A percentile compares a stretch with the other conserved stretches of the same genome.
Evolutionary conservation across 495 filamentous ascomycete species (phyloP).

Genomic region (Lophiostoma macrostomum): DNA sequence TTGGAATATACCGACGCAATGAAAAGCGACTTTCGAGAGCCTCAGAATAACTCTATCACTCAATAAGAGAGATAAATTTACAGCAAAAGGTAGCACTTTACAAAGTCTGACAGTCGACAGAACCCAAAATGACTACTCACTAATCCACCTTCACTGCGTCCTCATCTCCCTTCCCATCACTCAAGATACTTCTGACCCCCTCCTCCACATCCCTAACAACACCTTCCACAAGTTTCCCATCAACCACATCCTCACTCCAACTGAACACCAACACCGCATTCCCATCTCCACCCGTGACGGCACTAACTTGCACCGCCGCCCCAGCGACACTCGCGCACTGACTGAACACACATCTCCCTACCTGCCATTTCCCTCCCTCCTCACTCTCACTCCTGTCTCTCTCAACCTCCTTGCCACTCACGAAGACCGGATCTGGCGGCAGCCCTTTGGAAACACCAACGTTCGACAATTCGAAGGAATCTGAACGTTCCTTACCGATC

Average conservation of each 20-base stretch:
- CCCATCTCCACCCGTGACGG: constrained; percentile 39
- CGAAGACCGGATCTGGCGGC: too few relatives aligned
- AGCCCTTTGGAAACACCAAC: constrained; percentile 40
- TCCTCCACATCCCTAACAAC: constrained; percentile 3
- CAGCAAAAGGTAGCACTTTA: too few relatives aligned
- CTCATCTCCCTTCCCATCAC: too few relatives aligned
- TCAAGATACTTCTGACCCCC: too few relatives aligned
- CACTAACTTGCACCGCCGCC: constrained; percentile 41
- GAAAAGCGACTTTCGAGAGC: too few relatives aligned
- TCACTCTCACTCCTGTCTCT: constrained; percentile 1
- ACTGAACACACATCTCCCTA: constrained; percentile 45
- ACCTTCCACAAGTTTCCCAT: neutral
- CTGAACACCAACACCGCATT: constrained; percentile 40
- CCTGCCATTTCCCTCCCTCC: constrained; percentile 21
- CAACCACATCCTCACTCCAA: constrained; percentile 33
- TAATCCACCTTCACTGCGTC: too few relatives aligned
- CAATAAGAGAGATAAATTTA: too few relatives aligned
- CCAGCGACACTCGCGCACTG: constrained; percentile 48
- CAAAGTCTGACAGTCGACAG: too few relatives aligned
- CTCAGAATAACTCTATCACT: too few relatives aligned
- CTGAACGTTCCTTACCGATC: constrained; percentile 39
- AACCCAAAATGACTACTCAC: too few relatives aligned
- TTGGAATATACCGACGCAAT: too few relatives aligned
- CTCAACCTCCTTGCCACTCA: too few relatives aligned
- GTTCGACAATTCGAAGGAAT: constrained; percentile 49